These are phyloP conservation scores for Akanthomyces dipterigenus DNA, from an alignment of 2,329 filamentous ascomycete species.

Conservation along the genomic window DNA sequence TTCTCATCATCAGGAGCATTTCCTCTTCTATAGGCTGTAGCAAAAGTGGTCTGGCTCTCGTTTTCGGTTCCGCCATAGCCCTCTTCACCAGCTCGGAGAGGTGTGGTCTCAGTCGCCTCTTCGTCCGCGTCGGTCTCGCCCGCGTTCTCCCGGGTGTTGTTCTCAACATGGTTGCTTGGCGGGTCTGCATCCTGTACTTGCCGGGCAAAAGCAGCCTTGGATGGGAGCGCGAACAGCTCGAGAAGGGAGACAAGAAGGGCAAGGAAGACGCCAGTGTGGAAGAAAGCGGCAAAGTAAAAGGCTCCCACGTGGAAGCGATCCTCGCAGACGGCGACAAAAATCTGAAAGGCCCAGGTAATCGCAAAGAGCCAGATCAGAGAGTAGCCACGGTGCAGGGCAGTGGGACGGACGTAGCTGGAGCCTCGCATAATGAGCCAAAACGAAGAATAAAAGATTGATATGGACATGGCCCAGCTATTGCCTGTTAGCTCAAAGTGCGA, in stretches of 20 bases:
- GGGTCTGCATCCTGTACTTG: conserved; percentile 41
- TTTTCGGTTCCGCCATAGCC: conserved; percentile 24
- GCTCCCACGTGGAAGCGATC: conserved; percentile 65
- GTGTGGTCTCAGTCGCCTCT: conserved; percentile 45
- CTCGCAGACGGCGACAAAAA: conserved; percentile 68
- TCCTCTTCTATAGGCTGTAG: conserved; percentile 48
- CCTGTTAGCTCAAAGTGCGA: conserved; percentile 13
- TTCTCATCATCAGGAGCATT: conserved; percentile 25
- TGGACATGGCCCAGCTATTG: conserved; percentile 69
- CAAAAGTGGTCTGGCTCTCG: conserved; percentile 43
- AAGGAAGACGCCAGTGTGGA: conserved; percentile 68
- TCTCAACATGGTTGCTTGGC: conserved; percentile 2
- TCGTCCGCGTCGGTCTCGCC: conserved; percentile 15
- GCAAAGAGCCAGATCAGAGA: conserved; percentile 77
- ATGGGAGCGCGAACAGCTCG: conserved; percentile 72
- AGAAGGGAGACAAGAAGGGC: conserved; percentile 68
- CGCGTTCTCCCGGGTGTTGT: not conserved
- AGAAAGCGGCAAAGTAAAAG: conserved; percentile 76
- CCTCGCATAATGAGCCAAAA: conserved; percentile 79
- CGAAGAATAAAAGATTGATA: conserved; percentile 70
- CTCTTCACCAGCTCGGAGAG: conserved; percentile 36
- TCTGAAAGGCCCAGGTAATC: conserved; percentile 64
- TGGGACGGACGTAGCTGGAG: conserved; percentile 73
- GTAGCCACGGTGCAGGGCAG: conserved; percentile 78
- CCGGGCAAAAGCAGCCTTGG: conserved; percentile 62